phyloP scores from a whole-genome alignment of 306 rosid species.

The Glycyrrhiza uralensis region DNA sequence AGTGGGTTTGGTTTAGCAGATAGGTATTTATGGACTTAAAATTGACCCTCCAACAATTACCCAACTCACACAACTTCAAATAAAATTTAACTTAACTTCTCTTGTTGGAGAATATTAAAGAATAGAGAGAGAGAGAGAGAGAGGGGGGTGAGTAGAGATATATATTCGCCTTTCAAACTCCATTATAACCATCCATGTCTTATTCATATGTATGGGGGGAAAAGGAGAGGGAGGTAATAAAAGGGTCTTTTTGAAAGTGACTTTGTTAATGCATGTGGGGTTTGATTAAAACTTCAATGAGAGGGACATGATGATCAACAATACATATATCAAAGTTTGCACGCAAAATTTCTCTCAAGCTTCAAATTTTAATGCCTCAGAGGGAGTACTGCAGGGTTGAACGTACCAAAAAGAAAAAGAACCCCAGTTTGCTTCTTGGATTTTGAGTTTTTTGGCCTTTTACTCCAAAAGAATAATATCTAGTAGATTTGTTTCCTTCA shows the following conservation, averaged over 20 bases:
- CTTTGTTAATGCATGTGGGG: constrained; percentile 31
- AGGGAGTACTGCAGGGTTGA: not conserved
- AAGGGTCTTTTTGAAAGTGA: constrained; percentile 50
- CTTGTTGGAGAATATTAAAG: constrained; percentile 28
- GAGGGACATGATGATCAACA: constrained; percentile 33
- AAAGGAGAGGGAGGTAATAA: constrained; percentile 36
- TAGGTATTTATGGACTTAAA: constrained; percentile 53
- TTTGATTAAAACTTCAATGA: constrained; percentile 24
- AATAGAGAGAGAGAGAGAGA: not conserved
- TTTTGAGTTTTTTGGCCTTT: constrained; percentile 16
- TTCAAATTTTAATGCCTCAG: not conserved
- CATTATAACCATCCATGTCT: constrained; percentile 42
- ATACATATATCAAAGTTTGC: constrained; percentile 24
- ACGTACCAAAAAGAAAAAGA: not conserved
- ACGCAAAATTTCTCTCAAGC: constrained; percentile 18
- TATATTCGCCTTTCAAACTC: constrained; percentile 44
- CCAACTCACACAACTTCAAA: constrained; percentile 35
- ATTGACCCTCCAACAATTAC: constrained; percentile 62
- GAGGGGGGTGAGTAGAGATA: constrained; percentile 20
- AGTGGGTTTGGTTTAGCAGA: constrained; percentile 40
- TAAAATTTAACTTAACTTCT: constrained; percentile 31
- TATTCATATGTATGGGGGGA: constrained; percentile 51
- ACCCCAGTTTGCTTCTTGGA: constrained; percentile 22
- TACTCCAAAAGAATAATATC: constrained; percentile 24
- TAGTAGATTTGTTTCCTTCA: not conserved